Conservation (phyloP, 495 filamentous ascomycete genomes). For the Amniculicola lignicola region DNA sequence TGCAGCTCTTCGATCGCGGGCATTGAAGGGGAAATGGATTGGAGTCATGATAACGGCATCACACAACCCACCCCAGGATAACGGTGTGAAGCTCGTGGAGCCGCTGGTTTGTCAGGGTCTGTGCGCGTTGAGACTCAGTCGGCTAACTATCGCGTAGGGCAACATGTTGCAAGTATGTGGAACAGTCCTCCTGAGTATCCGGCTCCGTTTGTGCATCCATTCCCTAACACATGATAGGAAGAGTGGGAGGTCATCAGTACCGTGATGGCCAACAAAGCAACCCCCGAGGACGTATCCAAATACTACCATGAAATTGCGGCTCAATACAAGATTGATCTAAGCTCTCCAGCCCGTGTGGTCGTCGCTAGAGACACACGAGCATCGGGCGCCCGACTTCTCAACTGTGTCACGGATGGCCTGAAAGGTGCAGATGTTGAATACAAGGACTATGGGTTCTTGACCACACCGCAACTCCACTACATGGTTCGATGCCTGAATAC, state of each 20-base stretch:
- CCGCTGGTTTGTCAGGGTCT: slow-evolving; percentile 61
- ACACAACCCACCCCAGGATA: slow-evolving; percentile 95
- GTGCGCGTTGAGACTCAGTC: background rate
- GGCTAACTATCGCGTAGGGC: slow-evolving; percentile 52
- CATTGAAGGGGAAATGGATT: slow-evolving; percentile 82
- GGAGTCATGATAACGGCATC: slow-evolving; percentile 99
- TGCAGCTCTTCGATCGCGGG: slow-evolving; percentile 85
- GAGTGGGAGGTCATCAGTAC: slow-evolving; percentile 91
- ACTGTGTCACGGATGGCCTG: slow-evolving; percentile 71
- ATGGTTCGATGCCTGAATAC: slow-evolving; percentile 93
- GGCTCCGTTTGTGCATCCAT: too few relatives aligned
- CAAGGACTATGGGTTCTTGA: slow-evolving; percentile 80
- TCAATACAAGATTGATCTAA: slow-evolving; percentile 69
- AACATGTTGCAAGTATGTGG: slow-evolving; percentile 91
- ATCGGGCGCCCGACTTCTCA: slow-evolving; percentile 78
- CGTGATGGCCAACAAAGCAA: slow-evolving; percentile 74
- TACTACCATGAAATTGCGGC: slow-evolving; percentile 70
- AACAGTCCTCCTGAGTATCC: too few relatives aligned
- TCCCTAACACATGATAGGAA: slow-evolving; percentile 40
- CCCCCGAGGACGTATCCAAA: slow-evolving; percentile 67
- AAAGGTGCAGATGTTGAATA: slow-evolving; percentile 68
- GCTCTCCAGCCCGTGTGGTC: slow-evolving; percentile 71
- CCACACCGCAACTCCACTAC: slow-evolving; percentile 95
- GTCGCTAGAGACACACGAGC: slow-evolving; percentile 91
- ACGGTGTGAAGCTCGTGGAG: slow-evolving; percentile 97